Evolutionary conservation across 73 alveolate genomes (phyloP).

Genomic region (Durusdinium trenchii): DNA sequence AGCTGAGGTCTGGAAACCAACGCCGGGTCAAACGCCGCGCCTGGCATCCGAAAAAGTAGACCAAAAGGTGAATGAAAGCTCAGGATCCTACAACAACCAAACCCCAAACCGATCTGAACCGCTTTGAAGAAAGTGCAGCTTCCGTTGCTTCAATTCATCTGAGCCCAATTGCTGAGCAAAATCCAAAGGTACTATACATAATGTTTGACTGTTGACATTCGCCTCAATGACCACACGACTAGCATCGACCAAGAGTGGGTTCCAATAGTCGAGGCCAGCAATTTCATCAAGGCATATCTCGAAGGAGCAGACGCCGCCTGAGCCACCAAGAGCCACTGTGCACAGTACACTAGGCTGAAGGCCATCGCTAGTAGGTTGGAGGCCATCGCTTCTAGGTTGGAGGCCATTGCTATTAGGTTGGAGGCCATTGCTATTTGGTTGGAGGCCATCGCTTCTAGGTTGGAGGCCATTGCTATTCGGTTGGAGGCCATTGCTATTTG

Average conservation of each 20-base stretch:
- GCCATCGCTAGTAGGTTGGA: no score
- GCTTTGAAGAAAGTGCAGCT: not conserved
- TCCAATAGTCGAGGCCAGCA: constrained; percentile 86
- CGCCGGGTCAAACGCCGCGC: constrained; percentile 86
- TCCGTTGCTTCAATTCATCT: not conserved
- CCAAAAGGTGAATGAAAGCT: not conserved
- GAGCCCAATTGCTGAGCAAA: no score
- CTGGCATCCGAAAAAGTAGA: not conserved
- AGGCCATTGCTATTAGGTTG: no score
- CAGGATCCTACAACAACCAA: not conserved
- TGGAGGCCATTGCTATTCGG: no score
- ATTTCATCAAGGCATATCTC: constrained; percentile 57
- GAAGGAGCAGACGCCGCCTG: constrained; percentile 88
- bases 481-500: no score
- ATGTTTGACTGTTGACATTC: no score
- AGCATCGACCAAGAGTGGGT: constrained; percentile 84
- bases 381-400: no score
- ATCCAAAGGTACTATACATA: no score
- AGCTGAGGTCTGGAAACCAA: constrained; percentile 70
- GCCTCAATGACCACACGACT: constrained; percentile 95
- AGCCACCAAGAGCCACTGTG: not conserved
- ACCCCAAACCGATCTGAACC: not conserved
- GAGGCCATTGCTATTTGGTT: no score
- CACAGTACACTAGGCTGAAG: no score
- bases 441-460: no score